Conservation (phyloP, 1,284 basidiomycete genomes). For the Leccinum pachyderme region DNA sequence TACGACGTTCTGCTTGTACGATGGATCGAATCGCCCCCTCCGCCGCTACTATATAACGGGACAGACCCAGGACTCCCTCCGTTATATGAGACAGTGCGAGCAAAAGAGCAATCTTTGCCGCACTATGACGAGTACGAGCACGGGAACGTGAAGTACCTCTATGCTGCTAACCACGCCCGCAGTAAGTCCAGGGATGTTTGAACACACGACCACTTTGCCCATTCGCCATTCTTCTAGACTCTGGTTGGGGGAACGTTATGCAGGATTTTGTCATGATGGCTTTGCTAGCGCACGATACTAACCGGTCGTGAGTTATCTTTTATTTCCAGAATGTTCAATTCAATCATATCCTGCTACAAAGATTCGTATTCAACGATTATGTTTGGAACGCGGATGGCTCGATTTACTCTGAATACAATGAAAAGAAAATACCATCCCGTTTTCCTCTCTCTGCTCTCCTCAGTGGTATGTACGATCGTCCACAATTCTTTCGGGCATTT, state of each 20-base stretch:
- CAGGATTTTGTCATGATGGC: conserved; percentile 39
- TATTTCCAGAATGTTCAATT: conserved; percentile 5
- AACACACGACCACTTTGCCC: neutral
- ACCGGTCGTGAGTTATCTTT: conserved; percentile 33
- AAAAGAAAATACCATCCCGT: conserved; percentile 36
- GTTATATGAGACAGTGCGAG: conserved; percentile 15
- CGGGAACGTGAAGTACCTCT: conserved; percentile 27
- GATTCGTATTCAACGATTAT: conserved; percentile 42
- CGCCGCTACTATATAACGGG: neutral
- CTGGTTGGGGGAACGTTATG: conserved; percentile 44
- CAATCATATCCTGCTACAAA: conserved; percentile 8
- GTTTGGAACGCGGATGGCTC: conserved; percentile 33
- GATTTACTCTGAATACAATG: conserved; percentile 32
- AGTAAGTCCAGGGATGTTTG: conserved; percentile 10
- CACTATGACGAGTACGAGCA: conserved; percentile 27
- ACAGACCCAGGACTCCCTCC: conserved; percentile 1
- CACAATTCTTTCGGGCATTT: neutral
- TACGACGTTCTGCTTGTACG: neutral
- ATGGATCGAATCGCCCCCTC: neutral
- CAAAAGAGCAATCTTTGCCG: conserved; percentile 16
- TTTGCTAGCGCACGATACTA: conserved; percentile 32
- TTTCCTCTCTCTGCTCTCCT: conserved; percentile 37
- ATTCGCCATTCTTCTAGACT: conserved; percentile 22
- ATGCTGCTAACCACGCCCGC: conserved; percentile 30
- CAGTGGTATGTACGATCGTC: conserved; percentile 25